phyloP scores from a whole-genome alignment of 1,284 basidiomycete species.

The Chalciporus piperatoides region DNA sequence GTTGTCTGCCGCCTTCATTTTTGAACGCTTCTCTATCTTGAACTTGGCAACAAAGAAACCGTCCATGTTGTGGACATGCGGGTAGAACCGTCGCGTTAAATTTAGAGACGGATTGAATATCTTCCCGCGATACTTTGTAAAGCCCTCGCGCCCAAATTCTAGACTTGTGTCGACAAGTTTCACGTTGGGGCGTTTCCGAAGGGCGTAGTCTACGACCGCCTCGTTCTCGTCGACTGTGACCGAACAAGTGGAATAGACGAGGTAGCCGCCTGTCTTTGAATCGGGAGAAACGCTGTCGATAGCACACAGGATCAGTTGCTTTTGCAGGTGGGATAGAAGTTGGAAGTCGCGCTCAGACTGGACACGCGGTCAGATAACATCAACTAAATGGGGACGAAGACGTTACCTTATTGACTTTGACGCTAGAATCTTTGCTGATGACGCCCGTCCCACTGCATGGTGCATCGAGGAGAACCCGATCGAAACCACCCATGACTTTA shows the following conservation, averaged over 20 bases:
- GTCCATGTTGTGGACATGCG: conserved; percentile 94
- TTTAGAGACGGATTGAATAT: conserved; percentile 77
- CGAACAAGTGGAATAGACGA: conserved; percentile 99
- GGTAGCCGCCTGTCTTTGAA: conserved; percentile 88
- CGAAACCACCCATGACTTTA: conserved; percentile 99
- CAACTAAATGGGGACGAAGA: background rate
- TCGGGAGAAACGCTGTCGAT: conserved; percentile 93
- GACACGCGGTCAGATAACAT: conserved; percentile 1
- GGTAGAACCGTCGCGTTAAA: conserved; percentile 87
- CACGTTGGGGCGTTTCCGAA: conserved; percentile 94
- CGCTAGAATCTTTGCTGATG: conserved; percentile 95
- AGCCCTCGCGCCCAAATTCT: conserved; percentile 91
- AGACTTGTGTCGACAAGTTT: conserved; percentile 93
- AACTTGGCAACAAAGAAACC: conserved; percentile 99
- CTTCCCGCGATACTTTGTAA: conserved; percentile 88
- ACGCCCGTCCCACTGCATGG: conserved; percentile 99
- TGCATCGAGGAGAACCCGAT: conserved; percentile 93
- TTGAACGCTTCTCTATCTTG: conserved; percentile 80
- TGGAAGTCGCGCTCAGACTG: conserved; percentile 94
- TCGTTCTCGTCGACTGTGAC: conserved; percentile 99
- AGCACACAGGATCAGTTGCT: conserved; percentile 97
- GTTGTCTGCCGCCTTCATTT: conserved; percentile 43
- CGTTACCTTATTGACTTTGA: conserved; percentile 95
- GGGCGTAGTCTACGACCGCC: conserved; percentile 97
- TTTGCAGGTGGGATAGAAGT: conserved; percentile 94